Conservation (phyloP, 306 rosid species). For the Ziziphus jujuba region DNA sequence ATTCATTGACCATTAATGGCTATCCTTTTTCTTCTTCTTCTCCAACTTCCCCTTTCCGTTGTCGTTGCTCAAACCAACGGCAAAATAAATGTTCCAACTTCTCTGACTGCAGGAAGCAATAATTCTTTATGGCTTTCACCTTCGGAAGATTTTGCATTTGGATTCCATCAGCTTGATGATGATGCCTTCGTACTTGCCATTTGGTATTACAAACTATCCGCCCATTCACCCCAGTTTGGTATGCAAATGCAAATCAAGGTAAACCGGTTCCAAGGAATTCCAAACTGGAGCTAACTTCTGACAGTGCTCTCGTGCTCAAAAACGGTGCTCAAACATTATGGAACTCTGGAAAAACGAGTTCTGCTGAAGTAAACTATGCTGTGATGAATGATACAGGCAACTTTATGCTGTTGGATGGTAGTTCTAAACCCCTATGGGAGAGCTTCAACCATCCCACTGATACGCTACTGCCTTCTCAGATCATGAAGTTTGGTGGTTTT, state of each 20-base stretch:
- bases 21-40: too few relatives aligned
- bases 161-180: conserved; percentile 26
- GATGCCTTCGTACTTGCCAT: conserved; percentile 19
- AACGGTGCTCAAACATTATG: background rate
- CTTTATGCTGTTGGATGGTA: conserved; percentile 33
- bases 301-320: conserved; percentile 8
- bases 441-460: conserved; percentile 38
- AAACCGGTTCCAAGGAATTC: conserved; percentile 23
- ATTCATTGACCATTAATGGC: too few relatives aligned
- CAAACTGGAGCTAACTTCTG: conserved; percentile 2
- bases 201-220: conserved; percentile 18
- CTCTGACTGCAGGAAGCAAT: conserved; percentile 1
- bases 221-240: conserved; percentile 28
- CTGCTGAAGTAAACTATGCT: background rate
- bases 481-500: conserved; percentile 11
- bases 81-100: conserved; percentile 20
- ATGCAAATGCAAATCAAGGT: too few relatives aligned
- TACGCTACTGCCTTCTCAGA: conserved; percentile 53
- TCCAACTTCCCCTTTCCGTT: too few relatives aligned
- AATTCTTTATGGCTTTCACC: conserved; percentile 43
- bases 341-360: conserved; percentile 9
- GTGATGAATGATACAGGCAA: conserved; percentile 35
- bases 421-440: conserved; percentile 36
- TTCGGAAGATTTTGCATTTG: conserved; percentile 58
- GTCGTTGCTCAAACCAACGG: background rate